These are phyloP conservation scores for Coccomyxa sp. DNA, from an alignment of 139 green algal genomes.

Conservation along the genomic window DNA sequence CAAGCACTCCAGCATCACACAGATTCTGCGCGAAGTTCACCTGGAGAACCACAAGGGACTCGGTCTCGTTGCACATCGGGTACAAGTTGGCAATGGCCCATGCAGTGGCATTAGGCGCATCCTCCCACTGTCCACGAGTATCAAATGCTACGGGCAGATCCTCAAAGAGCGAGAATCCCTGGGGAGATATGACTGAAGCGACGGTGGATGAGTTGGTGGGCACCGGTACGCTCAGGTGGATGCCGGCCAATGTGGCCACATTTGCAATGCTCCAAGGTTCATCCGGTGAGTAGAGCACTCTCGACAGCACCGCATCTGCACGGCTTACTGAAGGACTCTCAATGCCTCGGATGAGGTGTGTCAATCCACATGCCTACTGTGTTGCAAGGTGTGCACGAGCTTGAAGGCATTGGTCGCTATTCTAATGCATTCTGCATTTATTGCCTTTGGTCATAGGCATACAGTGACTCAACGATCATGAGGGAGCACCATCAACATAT, in stretches of 20 bases:
- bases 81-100: slow-evolving; percentile 2
- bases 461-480: neutral
- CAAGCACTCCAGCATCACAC: neutral
- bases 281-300: neutral
- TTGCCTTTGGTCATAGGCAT: too few relatives aligned
- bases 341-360: neutral
- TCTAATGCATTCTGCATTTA: too few relatives aligned
- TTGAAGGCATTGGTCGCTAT: neutral
- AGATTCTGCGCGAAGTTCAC: neutral
- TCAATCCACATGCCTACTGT: too few relatives aligned
- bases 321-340: neutral
- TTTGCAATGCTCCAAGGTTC: slow-evolving; percentile 7
- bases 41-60: neutral
- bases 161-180: neutral
- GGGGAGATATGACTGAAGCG: neutral
- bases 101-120: slow-evolving; percentile 2
- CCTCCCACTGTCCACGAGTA: slow-evolving; percentile 3
- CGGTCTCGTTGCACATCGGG: neutral
- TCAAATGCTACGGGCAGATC: neutral
- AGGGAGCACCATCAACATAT: neutral
- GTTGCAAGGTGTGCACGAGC: neutral
- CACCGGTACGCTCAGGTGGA: neutral
- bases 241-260: slow-evolving; percentile 1
- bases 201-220: neutral
- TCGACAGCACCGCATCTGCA: neutral